Percentiles rank a stretch among this genome's conserved stretches.
Evolutionary conservation across 805 yeast species (phyloP).

Genomic region (Yamadazyma phyllophila): DNA sequence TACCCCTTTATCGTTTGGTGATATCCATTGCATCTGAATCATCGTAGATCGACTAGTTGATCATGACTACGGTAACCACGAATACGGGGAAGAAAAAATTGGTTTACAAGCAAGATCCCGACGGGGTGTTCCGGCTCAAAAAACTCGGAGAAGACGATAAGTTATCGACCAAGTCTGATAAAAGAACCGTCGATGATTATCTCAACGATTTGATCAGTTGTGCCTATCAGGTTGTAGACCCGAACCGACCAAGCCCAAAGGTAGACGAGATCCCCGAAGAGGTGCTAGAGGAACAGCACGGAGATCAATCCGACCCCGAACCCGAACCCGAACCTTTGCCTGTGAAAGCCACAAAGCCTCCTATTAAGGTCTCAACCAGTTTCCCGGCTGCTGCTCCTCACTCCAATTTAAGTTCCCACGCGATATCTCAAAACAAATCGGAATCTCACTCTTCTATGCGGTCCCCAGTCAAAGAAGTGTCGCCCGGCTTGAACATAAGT

Average conservation of each 20-base stretch:
- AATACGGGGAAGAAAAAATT: conserved; percentile 24
- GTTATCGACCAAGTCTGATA: conserved; percentile 15
- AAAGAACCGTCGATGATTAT: conserved; percentile 23
- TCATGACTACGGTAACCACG: conserved; percentile 19
- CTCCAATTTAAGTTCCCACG: background rate
- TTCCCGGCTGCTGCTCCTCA: background rate
- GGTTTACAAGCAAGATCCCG: conserved; percentile 37
- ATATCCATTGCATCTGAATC: background rate
- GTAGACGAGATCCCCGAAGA: background rate
- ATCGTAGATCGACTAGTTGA: background rate
- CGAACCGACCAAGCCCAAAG: conserved; percentile 6
- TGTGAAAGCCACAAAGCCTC: background rate
- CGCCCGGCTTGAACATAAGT: conserved; percentile 7
- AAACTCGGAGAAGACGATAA: conserved; percentile 20
- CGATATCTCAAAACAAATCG: conserved; percentile 1
- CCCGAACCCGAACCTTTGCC: background rate
- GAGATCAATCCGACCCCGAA: background rate
- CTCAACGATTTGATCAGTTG: conserved; percentile 33
- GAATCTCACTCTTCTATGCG: background rate
- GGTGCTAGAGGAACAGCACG: background rate
- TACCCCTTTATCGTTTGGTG: background rate
- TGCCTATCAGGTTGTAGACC: conserved; percentile 25
- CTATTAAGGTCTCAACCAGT: background rate
- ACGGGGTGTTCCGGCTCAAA: conserved; percentile 37
- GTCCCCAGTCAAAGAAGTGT: conserved; percentile 3